These are phyloP conservation scores for Asterochloris erici DNA, from an alignment of 139 green algal genomes.

Conservation along the genomic window DNA sequence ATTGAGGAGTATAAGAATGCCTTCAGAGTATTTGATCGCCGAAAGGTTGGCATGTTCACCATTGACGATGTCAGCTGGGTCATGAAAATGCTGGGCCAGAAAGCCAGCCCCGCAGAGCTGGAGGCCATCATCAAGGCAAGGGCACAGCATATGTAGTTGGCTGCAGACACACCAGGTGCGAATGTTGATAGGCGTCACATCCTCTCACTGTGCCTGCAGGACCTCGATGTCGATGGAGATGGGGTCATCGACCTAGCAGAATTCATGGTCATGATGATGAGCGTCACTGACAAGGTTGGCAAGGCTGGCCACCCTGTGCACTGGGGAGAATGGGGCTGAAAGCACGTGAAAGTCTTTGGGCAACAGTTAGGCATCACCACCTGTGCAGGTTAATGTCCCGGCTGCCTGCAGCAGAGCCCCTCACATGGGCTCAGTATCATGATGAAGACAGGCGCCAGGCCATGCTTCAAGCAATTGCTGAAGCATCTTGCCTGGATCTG, in stretches of 20 bases:
- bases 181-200: no score
- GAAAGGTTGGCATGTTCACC: constrained; percentile 8
- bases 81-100: constrained; percentile 9
- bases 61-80: constrained; percentile 10
- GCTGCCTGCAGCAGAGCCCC: neutral
- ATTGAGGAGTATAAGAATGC: constrained; percentile 19
- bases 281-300: constrained; percentile 1
- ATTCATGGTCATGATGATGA: constrained; percentile 21
- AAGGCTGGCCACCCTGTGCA: neutral
- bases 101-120: neutral
- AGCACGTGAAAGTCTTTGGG: neutral
- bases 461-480: neutral
- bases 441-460: no score
- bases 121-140: constrained; percentile 2
- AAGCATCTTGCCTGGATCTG: neutral
- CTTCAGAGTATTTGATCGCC: constrained; percentile 17
- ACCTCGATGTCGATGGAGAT: constrained; percentile 12
- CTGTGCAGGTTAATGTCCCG: neutral
- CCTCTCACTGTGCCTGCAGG: neutral
- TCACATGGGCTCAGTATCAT: neutral
- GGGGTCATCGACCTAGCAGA: constrained; percentile 22
- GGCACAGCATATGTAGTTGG: no score
- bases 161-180: no score
- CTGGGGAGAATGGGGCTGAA: neutral
- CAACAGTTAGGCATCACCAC: neutral